Evolutionary conservation across 306 rosid genomes (phyloP).

Genomic region (Hylodesmum podocarpum): DNA sequence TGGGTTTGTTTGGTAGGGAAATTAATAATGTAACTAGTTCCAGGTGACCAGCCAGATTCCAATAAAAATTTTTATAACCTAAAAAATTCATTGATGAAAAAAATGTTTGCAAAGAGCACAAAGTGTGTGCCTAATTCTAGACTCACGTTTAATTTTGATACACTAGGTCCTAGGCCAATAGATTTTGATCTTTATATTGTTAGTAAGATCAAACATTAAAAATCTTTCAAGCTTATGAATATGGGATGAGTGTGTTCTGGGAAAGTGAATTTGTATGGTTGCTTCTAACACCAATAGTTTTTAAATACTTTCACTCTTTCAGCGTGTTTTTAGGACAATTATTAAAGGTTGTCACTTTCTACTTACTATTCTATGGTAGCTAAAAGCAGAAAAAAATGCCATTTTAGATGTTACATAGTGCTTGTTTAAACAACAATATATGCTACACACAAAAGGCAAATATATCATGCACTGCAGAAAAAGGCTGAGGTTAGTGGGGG

Average conservation of each 20-base stretch:
- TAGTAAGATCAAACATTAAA: neutral
- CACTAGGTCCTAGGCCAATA: neutral
- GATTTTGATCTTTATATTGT: neutral
- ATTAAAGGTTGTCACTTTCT: neutral
- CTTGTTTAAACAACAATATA: neutral
- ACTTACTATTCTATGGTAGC: neutral
- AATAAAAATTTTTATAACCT: neutral
- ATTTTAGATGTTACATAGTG: neutral
- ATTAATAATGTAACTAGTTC: neutral
- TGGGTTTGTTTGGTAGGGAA: slow-evolving; percentile 25
- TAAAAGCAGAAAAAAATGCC: neutral
- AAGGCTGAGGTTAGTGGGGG: slow-evolving; percentile 15
- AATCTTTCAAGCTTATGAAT: neutral
- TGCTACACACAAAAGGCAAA: neutral
- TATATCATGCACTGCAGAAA: neutral
- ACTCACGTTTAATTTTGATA: neutral
- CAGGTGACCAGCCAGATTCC: neutral
- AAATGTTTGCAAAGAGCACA: no score
- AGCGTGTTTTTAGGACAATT: neutral
- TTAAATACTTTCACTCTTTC: neutral
- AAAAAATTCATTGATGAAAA: neutral
- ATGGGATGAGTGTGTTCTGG: neutral
- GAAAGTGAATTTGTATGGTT: neutral
- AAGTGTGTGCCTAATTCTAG: neutral
- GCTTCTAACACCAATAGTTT: neutral